phyloP scores from a whole-genome alignment of 2,329 filamentous ascomycete genomes.

The Penicillium sclerotiorum region DNA sequence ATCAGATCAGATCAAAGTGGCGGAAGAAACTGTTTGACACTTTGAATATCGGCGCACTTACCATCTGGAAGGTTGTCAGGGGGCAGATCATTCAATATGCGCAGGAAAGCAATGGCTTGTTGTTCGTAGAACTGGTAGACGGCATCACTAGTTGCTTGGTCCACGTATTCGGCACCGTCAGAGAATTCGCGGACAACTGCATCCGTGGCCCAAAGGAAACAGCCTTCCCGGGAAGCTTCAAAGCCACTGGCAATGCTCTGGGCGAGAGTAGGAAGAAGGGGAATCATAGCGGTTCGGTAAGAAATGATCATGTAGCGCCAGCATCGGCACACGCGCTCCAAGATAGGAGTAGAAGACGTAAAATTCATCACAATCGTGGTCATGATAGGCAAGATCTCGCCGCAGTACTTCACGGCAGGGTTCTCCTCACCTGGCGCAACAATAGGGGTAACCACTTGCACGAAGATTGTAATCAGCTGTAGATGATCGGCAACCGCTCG shows the following conservation, averaged over 20 bases:
- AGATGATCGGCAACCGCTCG: slow-evolving; percentile 90
- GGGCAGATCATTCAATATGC: slow-evolving; percentile 82
- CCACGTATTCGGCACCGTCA: slow-evolving; percentile 82
- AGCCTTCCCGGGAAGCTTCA: slow-evolving; percentile 82
- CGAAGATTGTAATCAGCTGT: slow-evolving; percentile 87
- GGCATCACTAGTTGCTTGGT: slow-evolving; percentile 76
- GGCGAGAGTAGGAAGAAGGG: slow-evolving; percentile 80
- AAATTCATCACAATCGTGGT: slow-evolving; percentile 87
- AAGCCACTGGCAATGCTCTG: slow-evolving; percentile 88
- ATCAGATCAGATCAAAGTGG: slow-evolving; percentile 1
- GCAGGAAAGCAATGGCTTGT: slow-evolving; percentile 85
- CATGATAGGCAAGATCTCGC: slow-evolving; percentile 87
- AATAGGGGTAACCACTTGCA: slow-evolving; percentile 75
- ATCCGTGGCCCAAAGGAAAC: slow-evolving; percentile 97
- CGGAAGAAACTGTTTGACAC: neutral
- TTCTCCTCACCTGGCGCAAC: slow-evolving; percentile 73
- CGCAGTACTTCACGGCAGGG: slow-evolving; percentile 93
- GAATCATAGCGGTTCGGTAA: slow-evolving; percentile 85
- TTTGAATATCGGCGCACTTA: slow-evolving; percentile 38
- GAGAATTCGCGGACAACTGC: slow-evolving; percentile 95
- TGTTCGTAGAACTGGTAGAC: slow-evolving; percentile 96
- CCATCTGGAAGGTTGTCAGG: slow-evolving; percentile 73
- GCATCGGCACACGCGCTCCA: slow-evolving; percentile 90
- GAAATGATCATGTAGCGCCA: slow-evolving; percentile 98
- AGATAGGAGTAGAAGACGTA: slow-evolving; percentile 80